A percentile compares a stretch with the other conserved stretches of the same genome.
These are phyloP conservation scores for Hemerocallis citrina DNA, from an alignment of 106 monocot species.

Conservation along the genomic window DNA sequence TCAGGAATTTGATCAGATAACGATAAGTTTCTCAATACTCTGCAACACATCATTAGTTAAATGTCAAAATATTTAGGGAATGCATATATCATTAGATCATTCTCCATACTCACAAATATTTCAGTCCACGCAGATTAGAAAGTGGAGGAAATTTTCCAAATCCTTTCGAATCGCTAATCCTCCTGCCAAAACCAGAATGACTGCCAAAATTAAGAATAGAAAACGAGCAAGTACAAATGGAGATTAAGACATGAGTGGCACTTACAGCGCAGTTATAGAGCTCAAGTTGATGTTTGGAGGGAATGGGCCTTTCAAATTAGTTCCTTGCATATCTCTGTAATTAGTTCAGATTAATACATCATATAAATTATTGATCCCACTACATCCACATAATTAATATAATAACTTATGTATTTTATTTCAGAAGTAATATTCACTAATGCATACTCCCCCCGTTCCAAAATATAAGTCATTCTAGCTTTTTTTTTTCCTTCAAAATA, in stretches of 20 bases:
- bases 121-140: constrained; percentile 24
- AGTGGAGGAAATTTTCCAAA: constrained; percentile 44
- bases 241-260: neutral
- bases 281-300: constrained; percentile 26
- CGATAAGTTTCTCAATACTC: constrained; percentile 50
- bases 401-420: too few relatives aligned
- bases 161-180: constrained; percentile 30
- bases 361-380: too few relatives aligned
- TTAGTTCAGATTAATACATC: neutral
- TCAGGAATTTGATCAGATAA: constrained; percentile 35
- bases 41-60: constrained; percentile 11
- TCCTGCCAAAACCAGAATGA: too few relatives aligned
- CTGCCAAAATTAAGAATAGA: neutral
- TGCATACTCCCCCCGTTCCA: too few relatives aligned
- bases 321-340: constrained; percentile 58
- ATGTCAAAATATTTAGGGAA: neutral
- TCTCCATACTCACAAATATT: constrained; percentile 19
- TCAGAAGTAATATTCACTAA: too few relatives aligned
- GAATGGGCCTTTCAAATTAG: constrained; percentile 48
- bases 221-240: neutral
- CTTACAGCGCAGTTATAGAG: constrained; percentile 38
- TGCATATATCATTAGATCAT: neutral
- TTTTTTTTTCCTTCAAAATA: too few relatives aligned
- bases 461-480: too few relatives aligned
- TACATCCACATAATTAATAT: too few relatives aligned